A percentile compares a stretch with the other conserved stretches of the same genome.
Evolutionary conservation across 139 green algal genomes (phyloP).

Genomic region (Medakamo hakoo): DNA sequence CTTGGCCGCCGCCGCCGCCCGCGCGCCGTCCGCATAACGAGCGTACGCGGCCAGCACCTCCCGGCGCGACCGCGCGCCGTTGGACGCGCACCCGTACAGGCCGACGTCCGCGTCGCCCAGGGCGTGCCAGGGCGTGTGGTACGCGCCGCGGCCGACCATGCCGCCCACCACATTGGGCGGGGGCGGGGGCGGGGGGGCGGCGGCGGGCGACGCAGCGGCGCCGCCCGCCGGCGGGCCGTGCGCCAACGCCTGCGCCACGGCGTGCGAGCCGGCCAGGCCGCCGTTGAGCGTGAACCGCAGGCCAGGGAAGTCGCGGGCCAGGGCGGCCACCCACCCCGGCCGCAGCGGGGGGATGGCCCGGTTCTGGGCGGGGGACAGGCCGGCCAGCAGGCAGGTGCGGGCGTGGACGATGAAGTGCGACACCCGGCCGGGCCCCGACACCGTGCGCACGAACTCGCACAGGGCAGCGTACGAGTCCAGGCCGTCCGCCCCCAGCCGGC

Average conservation of each 20-base stretch:
- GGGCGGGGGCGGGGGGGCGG: neutral
- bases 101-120: constrained; percentile 53
- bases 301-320: constrained; percentile 80
- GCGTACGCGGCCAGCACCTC: constrained; percentile 56
- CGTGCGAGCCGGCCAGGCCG: constrained; percentile 29
- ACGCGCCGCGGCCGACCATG: constrained; percentile 81
- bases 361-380: constrained; percentile 79
- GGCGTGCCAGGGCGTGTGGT: constrained; percentile 63
- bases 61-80: constrained; percentile 38
- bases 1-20: constrained; percentile 32
- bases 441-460: constrained; percentile 41
- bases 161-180: constrained; percentile 46
- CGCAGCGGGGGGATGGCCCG: constrained; percentile 69
- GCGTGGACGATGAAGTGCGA: constrained; percentile 86
- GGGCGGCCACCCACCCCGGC: constrained; percentile 67
- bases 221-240: neutral
- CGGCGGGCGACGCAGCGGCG: neutral
- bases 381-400: constrained; percentile 83
- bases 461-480: constrained; percentile 53
- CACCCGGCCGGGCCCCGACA: constrained; percentile 38
- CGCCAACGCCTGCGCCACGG: constrained; percentile 3
- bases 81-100: constrained; percentile 45
- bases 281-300: constrained; percentile 64
- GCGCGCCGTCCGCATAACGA: constrained; percentile 49
- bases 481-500: constrained; percentile 61